Evolutionary conservation across 352 stramenopile species (phyloP).

Genomic region (Pythium periplocum): DNA sequence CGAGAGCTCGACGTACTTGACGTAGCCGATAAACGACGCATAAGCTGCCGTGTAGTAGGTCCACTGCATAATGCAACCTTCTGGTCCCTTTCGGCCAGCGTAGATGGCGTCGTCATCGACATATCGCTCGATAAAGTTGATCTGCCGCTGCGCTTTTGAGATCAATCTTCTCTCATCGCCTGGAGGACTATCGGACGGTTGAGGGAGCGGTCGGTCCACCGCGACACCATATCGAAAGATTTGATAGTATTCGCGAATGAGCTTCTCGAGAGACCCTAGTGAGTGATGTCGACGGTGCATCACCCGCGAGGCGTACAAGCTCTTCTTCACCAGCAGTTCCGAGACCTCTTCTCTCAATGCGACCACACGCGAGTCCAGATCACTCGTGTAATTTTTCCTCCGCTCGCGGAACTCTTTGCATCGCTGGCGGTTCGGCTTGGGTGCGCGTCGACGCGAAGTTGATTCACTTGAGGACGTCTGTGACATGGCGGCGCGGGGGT

Average conservation of each 20-base stretch:
- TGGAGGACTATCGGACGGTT: background rate
- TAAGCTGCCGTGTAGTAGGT: constrained; percentile 22
- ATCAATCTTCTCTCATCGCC: background rate
- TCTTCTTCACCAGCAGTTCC: constrained; percentile 20
- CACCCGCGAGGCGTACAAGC: constrained; percentile 19
- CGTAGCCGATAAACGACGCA: constrained; percentile 20
- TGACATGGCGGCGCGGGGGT: background rate
- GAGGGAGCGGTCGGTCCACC: constrained; percentile 10
- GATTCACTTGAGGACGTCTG: background rate
- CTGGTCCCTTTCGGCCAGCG: constrained; percentile 18
- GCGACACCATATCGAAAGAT: constrained; percentile 22
- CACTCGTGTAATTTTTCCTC: constrained; percentile 15
- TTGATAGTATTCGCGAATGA: constrained; percentile 22
- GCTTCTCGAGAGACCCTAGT: constrained; percentile 21
- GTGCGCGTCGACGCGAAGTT: constrained; percentile 11
- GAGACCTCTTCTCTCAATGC: constrained; percentile 16
- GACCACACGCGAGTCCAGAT: constrained; percentile 13
- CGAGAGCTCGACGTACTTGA: constrained; percentile 16
- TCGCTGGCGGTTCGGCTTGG: constrained; percentile 23
- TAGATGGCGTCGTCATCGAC: constrained; percentile 17
- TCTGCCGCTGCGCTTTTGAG: constrained; percentile 12
- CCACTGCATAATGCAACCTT: constrained; percentile 13
- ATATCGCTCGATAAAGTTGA: constrained; percentile 15
- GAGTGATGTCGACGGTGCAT: constrained; percentile 22
- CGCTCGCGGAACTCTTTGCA: constrained; percentile 26